phyloP scores from a whole-genome alignment of 2,329 filamentous ascomycete genomes.

The Xylariaceae sp. region DNA sequence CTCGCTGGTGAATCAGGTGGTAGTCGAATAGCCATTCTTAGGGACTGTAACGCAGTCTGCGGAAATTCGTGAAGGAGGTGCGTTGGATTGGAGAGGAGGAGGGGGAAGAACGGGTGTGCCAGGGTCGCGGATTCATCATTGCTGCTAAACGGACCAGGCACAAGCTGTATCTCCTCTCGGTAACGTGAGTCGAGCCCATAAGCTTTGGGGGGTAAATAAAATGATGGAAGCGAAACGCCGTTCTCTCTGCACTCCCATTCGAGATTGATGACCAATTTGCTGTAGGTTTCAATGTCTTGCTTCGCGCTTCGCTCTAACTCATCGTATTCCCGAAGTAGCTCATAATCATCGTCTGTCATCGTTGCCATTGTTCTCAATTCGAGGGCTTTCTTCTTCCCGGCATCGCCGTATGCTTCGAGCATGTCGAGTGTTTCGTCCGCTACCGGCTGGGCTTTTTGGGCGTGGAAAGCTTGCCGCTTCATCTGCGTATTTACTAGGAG shows the following conservation, averaged over 20 bases:
- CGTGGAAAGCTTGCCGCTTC: slow-evolving; percentile 33
- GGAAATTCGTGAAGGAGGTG: slow-evolving; percentile 41
- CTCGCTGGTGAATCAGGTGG: slow-evolving; percentile 36
- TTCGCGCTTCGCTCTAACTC: slow-evolving; percentile 35
- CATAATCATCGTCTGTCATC: slow-evolving; percentile 38
- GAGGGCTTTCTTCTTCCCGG: slow-evolving; percentile 37
- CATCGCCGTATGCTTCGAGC: slow-evolving; percentile 24
- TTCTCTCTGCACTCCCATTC: slow-evolving; percentile 40
- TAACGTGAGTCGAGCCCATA: slow-evolving; percentile 38
- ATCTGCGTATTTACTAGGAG: slow-evolving; percentile 43
- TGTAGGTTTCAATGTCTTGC: slow-evolving; percentile 34
- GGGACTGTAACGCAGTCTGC: slow-evolving; percentile 39
- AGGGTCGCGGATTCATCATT: slow-evolving; percentile 30
- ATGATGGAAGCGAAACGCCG: slow-evolving; percentile 42
- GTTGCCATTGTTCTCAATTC: slow-evolving; percentile 33
- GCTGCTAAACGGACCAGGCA: slow-evolving; percentile 25
- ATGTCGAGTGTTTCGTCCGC: slow-evolving; percentile 23
- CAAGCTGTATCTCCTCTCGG: slow-evolving; percentile 43
- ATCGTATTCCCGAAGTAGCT: slow-evolving; percentile 44
- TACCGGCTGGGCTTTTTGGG: slow-evolving; percentile 24
- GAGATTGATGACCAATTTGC: slow-evolving; percentile 35
- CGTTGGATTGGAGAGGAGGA: slow-evolving; percentile 47
- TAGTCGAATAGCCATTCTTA: slow-evolving; percentile 38
- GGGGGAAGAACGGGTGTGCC: slow-evolving; percentile 41
- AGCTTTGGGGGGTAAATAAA: slow-evolving; percentile 39